Conservation (phyloP, 768 basidiomycete genomes). For the Rhizopogon vinicolor region DNA sequence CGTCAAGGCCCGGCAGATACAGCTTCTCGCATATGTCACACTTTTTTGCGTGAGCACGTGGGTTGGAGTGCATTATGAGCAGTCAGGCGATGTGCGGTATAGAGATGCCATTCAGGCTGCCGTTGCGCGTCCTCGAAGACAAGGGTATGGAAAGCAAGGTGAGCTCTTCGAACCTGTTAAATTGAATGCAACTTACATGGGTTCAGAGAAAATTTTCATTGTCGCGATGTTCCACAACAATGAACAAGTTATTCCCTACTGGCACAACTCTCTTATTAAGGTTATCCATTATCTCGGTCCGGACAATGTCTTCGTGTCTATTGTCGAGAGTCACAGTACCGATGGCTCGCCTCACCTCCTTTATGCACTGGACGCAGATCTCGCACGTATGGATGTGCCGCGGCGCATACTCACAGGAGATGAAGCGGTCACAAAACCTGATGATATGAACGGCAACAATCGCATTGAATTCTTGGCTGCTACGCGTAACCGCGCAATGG, state of each 20-base stretch:
- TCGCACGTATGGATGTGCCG: slow-evolving; percentile 18
- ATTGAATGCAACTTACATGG: neutral
- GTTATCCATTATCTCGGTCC: slow-evolving; percentile 35
- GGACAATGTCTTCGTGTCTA: slow-evolving; percentile 37
- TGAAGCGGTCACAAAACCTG: slow-evolving; percentile 17
- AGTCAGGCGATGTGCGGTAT: slow-evolving; percentile 6
- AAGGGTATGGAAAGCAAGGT: slow-evolving; percentile 7
- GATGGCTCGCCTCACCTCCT: slow-evolving; percentile 30
- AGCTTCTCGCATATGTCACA: neutral
- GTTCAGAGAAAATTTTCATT: slow-evolving; percentile 29
- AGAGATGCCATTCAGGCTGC: neutral
- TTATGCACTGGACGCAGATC: slow-evolving; percentile 15
- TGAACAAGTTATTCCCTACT: slow-evolving; percentile 32
- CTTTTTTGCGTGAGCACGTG: slow-evolving; percentile 1
- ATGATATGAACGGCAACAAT: slow-evolving; percentile 10
- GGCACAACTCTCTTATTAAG: slow-evolving; percentile 30
- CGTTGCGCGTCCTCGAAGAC: neutral
- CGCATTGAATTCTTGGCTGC: slow-evolving; percentile 34
- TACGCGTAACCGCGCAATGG: slow-evolving; percentile 37
- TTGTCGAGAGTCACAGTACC: slow-evolving; percentile 34
- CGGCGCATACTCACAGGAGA: slow-evolving; percentile 27
- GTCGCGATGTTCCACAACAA: slow-evolving; percentile 40
- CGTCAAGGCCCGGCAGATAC: neutral
- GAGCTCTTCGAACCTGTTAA: neutral
- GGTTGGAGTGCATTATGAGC: slow-evolving; percentile 4